Percentiles rank a stretch among this genome's conserved stretches.
Conservation (phyloP, 2,329 filamentous ascomycete genomes). For the Helotiales sp. region DNA sequence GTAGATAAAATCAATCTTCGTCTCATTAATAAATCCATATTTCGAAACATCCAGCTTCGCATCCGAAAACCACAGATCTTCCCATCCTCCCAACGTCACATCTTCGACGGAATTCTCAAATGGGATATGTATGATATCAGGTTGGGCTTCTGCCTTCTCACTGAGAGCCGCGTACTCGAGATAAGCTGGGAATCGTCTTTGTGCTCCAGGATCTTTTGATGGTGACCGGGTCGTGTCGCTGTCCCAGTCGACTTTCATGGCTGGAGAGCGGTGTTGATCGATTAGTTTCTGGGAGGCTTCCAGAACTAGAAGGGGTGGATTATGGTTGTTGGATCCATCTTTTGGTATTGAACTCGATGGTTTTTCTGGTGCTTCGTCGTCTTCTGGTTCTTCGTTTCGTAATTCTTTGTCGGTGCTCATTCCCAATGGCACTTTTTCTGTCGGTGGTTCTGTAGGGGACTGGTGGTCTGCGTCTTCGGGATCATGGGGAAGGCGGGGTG, state of each 20-base stretch:
- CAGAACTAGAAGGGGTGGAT: conserved; percentile 11
- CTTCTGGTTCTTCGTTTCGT: conserved; percentile 8
- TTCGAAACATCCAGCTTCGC: conserved; percentile 43
- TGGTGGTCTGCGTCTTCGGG: background rate
- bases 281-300: conserved; percentile 22
- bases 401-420: background rate
- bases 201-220: background rate
- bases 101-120: conserved; percentile 48
- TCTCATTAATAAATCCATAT: conserved; percentile 44
- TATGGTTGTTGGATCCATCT: background rate
- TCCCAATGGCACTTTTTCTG: background rate
- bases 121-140: conserved; percentile 48
- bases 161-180: conserved; percentile 17
- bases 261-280: conserved; percentile 18
- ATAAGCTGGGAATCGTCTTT: conserved; percentile 24
- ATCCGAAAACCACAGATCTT: conserved; percentile 49
- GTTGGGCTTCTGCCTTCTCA: conserved; percentile 40
- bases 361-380: conserved; percentile 1
- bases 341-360: background rate
- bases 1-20: conserved; percentile 52
- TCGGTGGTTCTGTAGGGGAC: background rate
- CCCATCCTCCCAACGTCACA: conserved; percentile 48
- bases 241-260: background rate
- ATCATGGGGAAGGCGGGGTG: background rate
- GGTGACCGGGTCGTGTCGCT: background rate